phyloP scores from a whole-genome alignment of 75 land plant genomes.

The Selaginella moellendorffii region DNA sequence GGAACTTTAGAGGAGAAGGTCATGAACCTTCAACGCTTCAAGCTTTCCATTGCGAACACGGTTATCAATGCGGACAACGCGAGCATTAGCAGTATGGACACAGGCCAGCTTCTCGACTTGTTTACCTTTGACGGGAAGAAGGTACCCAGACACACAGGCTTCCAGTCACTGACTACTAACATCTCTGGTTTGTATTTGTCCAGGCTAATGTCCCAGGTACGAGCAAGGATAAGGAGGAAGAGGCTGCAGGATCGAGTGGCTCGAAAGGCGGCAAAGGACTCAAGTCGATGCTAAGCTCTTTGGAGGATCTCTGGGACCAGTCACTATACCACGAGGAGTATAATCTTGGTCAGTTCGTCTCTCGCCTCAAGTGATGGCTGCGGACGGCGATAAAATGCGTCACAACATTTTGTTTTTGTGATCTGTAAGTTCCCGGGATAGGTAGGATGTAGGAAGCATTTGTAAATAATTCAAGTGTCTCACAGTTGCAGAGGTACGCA shows the following conservation, averaged over 20 bases:
- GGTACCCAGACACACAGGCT: conserved; percentile 21
- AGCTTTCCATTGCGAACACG: conserved; percentile 78
- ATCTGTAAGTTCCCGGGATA: not conserved
- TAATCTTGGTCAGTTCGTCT: conserved; percentile 71
- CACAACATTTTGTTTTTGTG: not conserved
- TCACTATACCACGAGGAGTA: conserved; percentile 97
- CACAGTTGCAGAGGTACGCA: not conserved
- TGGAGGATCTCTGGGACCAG: conserved; percentile 96
- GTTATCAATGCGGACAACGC: conserved; percentile 90
- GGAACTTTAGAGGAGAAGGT: conserved; percentile 97
- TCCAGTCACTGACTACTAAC: not conserved
- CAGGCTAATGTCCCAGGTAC: conserved; percentile 29
- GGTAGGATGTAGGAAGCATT: not conserved
- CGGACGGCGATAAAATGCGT: not conserved
- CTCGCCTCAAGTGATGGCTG: conserved; percentile 36
- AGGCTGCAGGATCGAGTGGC: conserved; percentile 16
- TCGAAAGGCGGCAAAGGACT: conserved; percentile 44
- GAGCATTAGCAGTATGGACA: conserved; percentile 91
- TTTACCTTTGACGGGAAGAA: conserved; percentile 61
- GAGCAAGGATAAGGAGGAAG: conserved; percentile 18
- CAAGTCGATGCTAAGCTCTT: conserved; percentile 58
- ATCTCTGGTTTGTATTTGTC: not conserved
- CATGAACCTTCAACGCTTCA: conserved; percentile 93
- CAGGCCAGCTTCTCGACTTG: conserved; percentile 85
- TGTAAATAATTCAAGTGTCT: not conserved